Conservation (phyloP, 768 basidiomycete genomes). For the Termitomyces sp. region DNA sequence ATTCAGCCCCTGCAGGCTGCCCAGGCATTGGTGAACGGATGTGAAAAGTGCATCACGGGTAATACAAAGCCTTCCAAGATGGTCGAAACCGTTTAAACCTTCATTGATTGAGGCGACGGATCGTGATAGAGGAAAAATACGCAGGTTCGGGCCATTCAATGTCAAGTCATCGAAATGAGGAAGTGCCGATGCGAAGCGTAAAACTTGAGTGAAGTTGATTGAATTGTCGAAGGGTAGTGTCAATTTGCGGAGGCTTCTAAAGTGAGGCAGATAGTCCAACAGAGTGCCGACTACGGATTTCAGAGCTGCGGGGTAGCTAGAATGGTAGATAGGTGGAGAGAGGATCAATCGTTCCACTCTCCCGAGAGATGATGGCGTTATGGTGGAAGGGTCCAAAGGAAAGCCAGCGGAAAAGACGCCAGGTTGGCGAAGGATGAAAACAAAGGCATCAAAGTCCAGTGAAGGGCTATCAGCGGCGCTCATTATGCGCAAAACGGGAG, state of each 20-base stretch:
- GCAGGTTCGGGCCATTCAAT: not conserved
- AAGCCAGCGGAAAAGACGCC: not conserved
- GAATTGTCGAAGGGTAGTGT: not conserved
- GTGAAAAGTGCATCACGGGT: not conserved
- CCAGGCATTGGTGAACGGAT: not conserved
- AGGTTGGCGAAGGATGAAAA: not conserved
- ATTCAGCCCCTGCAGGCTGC: not conserved
- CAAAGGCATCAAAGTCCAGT: not conserved
- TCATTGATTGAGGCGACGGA: not conserved
- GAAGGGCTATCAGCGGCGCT: not conserved
- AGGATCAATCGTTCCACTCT: not conserved
- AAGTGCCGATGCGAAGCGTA: not conserved
- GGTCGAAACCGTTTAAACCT: not conserved
- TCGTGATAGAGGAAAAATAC: not conserved
- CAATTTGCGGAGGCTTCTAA: not conserved
- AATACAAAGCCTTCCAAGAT: not conserved
- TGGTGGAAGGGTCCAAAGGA: not conserved
- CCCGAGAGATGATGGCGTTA: not conserved
- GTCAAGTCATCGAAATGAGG: not conserved
- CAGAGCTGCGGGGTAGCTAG: not conserved
- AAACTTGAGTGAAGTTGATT: not conserved
- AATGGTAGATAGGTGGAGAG: not conserved
- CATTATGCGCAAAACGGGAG: not conserved
- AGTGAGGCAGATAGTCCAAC: not conserved
- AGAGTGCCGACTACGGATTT: not conserved